Percentiles rank a stretch among this genome's conserved stretches.
Conservation (phyloP, 2,329 filamentous ascomycete genomes). For the Didymella exigua region DNA sequence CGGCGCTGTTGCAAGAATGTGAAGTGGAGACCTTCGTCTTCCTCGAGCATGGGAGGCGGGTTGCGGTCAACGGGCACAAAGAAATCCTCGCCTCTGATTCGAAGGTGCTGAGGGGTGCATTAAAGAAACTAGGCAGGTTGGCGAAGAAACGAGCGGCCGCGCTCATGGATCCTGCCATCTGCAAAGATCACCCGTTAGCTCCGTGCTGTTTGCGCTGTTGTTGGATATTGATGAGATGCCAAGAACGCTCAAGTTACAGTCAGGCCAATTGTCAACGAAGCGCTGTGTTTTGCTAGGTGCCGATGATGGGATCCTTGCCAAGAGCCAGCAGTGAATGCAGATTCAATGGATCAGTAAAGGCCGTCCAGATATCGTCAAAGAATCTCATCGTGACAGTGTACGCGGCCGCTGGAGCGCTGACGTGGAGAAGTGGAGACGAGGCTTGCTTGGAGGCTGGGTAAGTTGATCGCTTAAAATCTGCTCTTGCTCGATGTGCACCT, state of each 20-base stretch:
- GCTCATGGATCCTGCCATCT: too few species aligned
- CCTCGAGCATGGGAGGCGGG: background rate
- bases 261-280: too few species aligned
- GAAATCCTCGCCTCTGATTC: background rate
- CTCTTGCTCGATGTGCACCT: background rate
- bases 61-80: background rate
- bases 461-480: conserved; percentile 7
- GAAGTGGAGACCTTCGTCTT: background rate
- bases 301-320: too few species aligned
- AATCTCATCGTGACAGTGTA: background rate
- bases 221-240: too few species aligned
- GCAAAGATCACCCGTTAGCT: too few species aligned
- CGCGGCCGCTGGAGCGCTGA: conserved; percentile 5
- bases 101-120: background rate
- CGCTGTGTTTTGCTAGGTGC: too few species aligned
- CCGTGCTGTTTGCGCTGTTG: too few species aligned
- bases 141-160: background rate
- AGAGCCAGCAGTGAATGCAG: too few species aligned
- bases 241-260: too few species aligned
- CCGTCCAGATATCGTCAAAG: background rate
- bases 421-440: conserved; percentile 14
- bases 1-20: background rate
- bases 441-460: conserved; percentile 8
- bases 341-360: too few species aligned
- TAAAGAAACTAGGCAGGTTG: background rate